These are phyloP conservation scores for Orbilia quercus DNA, from an alignment of 2,329 filamentous ascomycete genomes.

Conservation along the genomic window DNA sequence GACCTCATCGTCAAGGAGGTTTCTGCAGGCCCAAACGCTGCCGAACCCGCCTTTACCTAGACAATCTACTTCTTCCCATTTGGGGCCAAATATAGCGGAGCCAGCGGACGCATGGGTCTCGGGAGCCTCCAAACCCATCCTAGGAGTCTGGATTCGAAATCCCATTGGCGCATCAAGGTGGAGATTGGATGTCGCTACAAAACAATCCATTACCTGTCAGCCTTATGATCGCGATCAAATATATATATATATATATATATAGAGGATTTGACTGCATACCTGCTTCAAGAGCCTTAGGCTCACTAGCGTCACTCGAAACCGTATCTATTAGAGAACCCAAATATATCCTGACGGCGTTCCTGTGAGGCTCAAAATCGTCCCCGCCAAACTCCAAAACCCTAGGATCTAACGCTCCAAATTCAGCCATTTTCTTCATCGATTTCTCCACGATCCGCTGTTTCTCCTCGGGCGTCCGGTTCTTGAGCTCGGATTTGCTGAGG, in stretches of 20 bases:
- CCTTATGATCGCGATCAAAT: too few species aligned
- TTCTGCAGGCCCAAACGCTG: conserved; percentile 71
- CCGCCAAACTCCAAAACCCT: conserved; percentile 42
- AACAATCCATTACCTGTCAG: background rate
- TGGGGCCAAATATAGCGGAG: conserved; percentile 39
- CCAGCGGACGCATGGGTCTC: conserved; percentile 1
- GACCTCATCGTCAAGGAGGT: conserved; percentile 71
- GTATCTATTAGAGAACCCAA: conserved; percentile 40
- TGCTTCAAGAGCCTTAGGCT: conserved; percentile 31
- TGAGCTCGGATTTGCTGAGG: conserved; percentile 30
- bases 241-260: too few species aligned
- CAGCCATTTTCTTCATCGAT: conserved; percentile 40
- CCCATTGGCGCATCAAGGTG: conserved; percentile 20
- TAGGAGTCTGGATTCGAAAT: conserved; percentile 40
- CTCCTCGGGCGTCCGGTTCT: conserved; percentile 29
- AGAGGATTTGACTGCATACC: conserved; percentile 13
- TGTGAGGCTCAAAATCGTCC: conserved; percentile 25
- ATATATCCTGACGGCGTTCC: conserved; percentile 37
- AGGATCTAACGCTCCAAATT: conserved; percentile 34
- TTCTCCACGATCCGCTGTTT: conserved; percentile 37
- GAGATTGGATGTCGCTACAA: background rate
- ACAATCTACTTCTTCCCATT: conserved; percentile 67
- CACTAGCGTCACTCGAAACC: conserved; percentile 33
- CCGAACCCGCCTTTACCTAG: conserved; percentile 75
- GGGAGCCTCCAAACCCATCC: conserved; percentile 24